Evolutionary conservation across 768 basidiomycete species (phyloP), one percentile per base, ranked within the genome.

Genomic region (Coprinellus micaceus): DNA sequence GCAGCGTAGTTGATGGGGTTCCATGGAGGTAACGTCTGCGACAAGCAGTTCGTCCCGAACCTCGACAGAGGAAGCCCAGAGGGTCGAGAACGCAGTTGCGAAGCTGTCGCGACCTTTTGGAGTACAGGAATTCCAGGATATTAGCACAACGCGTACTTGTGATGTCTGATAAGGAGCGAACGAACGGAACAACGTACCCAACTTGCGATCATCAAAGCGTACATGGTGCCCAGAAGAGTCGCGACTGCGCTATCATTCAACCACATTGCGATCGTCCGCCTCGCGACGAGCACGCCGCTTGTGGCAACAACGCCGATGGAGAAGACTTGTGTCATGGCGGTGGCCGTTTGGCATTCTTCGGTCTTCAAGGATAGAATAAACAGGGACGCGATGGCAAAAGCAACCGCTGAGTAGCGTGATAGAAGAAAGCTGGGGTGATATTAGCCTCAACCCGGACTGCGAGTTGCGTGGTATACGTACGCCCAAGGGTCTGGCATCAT

Each of bases 351-450:
- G 26, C 56, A 57, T 36, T 25, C 21, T 4, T 45, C 49, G 6
- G 50, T 57, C 47, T 57, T 57, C 39, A 57, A 21, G n/a, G 48
- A 15, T 19, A 57, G 56, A 24, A 10, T 51, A 40, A 57, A 57
- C 3, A 57, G 44, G 6, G 37, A 7, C 3, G 29, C 5, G 3
- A 57, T 25, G 10, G 45, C 21, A 25, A 29, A 57, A 7, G 15
- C 24, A 10, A 57, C 24, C n/a, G 56, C 17, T 12, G 24, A 21
- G 21, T 52, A 57, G 12, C 56, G 49, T 21, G 41, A 49, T 21
- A 57, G 4, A 24, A 51, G 26, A 29, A 57, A 52, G 12, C 56
- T 57, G 37, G 21, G 28, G 13, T 26, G 43, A 17, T 17, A n/a
- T n/a, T n/a, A n/a, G n/a, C n/a, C n/a, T n/a, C n/a, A n/a, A n/a